Evolutionary conservation across 441 rosid species (phyloP).

Genomic region (Oxalis stricta): DNA sequence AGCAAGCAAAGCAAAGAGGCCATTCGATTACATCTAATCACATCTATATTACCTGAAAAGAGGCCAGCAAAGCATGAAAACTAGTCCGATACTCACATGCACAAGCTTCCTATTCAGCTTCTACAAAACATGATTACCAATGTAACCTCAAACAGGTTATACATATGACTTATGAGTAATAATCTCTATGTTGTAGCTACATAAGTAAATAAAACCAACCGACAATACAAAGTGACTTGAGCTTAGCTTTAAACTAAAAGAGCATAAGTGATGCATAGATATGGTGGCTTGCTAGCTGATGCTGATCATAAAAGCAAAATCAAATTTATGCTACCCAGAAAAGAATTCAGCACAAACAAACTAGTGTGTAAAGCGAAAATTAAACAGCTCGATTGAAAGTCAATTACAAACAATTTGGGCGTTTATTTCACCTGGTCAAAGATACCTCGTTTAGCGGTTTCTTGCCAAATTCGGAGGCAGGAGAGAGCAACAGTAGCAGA

Average conservation of each 20-base stretch:
- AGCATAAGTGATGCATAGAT: too few species aligned
- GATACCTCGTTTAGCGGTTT: slow-evolving; percentile 51
- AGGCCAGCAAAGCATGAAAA: slow-evolving; percentile 91
- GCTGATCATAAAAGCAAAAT: too few species aligned
- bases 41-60: slow-evolving; percentile 77
- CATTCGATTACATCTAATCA: too few species aligned
- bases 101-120: slow-evolving; percentile 82
- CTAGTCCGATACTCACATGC: slow-evolving; percentile 69
- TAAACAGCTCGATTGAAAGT: background rate
- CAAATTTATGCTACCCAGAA: too few species aligned
- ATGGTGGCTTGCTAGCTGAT: too few species aligned
- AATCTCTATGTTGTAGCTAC: too few species aligned
- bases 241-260: too few species aligned
- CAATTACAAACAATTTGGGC: background rate
- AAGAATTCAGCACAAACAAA: too few species aligned
- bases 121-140: slow-evolving; percentile 22
- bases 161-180: background rate
- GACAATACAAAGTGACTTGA: too few species aligned
- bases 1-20: slow-evolving; percentile 5
- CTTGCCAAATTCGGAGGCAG: slow-evolving; percentile 43
- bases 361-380: too few species aligned
- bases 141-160: slow-evolving; percentile 3
- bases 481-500: slow-evolving; percentile 36
- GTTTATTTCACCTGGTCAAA: slow-evolving; percentile 40
- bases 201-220: too few species aligned